Percentiles rank a stretch among this genome's conserved stretches.
Conservation (phyloP, 768 basidiomycete genomes). For the Mycena floridula region DNA sequence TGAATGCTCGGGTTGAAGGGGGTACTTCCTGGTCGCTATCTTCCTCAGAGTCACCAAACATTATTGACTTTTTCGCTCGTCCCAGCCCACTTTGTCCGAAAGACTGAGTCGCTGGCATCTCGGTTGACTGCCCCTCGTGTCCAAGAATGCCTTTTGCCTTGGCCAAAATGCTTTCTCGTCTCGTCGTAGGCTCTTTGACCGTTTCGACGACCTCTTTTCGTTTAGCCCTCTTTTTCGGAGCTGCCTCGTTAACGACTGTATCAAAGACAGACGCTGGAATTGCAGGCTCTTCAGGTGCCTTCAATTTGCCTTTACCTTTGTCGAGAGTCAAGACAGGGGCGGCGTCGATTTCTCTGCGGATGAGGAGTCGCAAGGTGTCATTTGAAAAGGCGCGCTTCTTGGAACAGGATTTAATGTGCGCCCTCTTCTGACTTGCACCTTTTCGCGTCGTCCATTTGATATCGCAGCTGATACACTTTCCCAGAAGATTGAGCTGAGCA, state of each 20-base stretch:
- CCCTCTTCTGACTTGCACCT: conserved; percentile 50
- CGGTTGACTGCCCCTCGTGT: background rate
- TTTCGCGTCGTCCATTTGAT: conserved; percentile 68
- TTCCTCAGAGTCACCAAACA: conserved; percentile 6
- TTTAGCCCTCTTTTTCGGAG: conserved; percentile 39
- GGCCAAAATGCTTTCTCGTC: conserved; percentile 34
- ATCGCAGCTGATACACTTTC: conserved; percentile 61
- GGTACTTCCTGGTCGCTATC: conserved; percentile 7
- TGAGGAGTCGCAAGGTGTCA: conserved; percentile 47
- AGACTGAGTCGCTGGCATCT: conserved; percentile 26
- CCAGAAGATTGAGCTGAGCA: conserved; percentile 38
- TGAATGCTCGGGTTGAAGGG: conserved; percentile 23
- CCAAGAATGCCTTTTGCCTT: conserved; percentile 4
- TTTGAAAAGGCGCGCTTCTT: conserved; percentile 49
- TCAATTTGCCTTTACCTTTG: conserved; percentile 17
- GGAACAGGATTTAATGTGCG: conserved; percentile 65
- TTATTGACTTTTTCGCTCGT: conserved; percentile 10
- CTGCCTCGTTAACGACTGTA: conserved; percentile 39
- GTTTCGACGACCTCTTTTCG: conserved; percentile 31
- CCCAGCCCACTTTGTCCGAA: conserved; percentile 35
- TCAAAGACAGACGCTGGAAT: conserved; percentile 43
- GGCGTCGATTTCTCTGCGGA: conserved; percentile 41
- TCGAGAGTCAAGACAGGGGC: conserved; percentile 5
- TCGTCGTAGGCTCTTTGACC: conserved; percentile 40
- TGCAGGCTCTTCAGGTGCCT: conserved; percentile 6